Evolutionary conservation across 176 grass and related monocot genomes (phyloP).

Genomic region (Triticum aestivum): DNA sequence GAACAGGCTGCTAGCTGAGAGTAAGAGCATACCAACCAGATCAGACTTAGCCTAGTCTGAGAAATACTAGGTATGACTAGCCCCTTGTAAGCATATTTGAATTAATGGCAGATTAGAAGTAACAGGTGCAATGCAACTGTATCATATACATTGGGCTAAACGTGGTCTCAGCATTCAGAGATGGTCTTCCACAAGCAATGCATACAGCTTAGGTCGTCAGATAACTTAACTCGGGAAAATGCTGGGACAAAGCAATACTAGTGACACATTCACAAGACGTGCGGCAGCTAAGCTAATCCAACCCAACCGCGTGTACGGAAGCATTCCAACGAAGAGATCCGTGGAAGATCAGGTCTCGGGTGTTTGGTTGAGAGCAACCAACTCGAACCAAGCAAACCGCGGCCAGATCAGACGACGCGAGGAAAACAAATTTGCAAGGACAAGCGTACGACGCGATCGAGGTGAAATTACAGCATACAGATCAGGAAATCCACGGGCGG

Average conservation of each 20-base stretch:
- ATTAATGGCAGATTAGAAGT: neutral
- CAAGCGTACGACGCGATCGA: neutral
- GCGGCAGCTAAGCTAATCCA: neutral
- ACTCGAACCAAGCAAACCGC: neutral
- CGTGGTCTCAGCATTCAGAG: neutral
- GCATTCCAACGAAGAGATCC: neutral
- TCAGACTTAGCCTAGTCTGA: neutral
- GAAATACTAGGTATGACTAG: neutral
- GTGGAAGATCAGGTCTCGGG: neutral
- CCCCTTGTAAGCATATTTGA: neutral
- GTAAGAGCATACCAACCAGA: neutral
- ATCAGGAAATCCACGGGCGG: neutral
- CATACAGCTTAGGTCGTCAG: neutral
- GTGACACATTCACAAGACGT: neutral
- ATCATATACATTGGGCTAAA: neutral
- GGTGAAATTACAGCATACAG: neutral
- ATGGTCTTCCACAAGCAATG: neutral
- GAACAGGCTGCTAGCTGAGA: neutral
- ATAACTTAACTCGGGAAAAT: neutral
- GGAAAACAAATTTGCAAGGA: neutral
- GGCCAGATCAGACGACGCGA: neutral
- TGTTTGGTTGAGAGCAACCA: neutral
- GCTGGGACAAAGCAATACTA: neutral
- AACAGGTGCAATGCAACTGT: neutral
- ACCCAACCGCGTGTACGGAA: neutral